Base-by-base conservation (phyloP, 345 rosid genomes). In the Bruguiera parviflora region DNA sequence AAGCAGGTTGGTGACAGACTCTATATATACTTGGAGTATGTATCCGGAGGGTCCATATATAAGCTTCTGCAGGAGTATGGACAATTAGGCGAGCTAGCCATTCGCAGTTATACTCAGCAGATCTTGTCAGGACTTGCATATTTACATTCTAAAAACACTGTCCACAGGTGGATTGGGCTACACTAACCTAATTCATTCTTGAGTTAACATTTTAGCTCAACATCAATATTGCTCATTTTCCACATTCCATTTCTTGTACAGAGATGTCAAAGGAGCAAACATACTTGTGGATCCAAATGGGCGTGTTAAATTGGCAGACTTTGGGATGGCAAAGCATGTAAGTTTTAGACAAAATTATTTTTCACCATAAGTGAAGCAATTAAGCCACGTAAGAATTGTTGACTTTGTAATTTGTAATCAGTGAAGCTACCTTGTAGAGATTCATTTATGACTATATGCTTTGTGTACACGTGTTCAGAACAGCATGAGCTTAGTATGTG, bases 241-340 rank as follows among this genome's bases (percentile, higher is more conserved):
- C 55, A 13, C 10, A 13, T 60, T 61, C 53, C 28, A 37, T 35
- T 21, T 61, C 39, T 8, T 67, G 24, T 46, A 9, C 67, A 89
- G 96, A 75, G 96, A 87, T 74, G 85, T 89, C 28, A 89, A 89
- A 82, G 96, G 96, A 80, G 96, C 96, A 73, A 89, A 87, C 78
- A 77, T 89, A 75, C 83, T 89, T 49, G 92, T 85, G 58, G 96
- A 89, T 69, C 96, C 96, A 19, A 83, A 68, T 73, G 92, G 96
- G 28, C 89, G 90, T 8, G 89, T 89, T 46, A 89, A 89, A 73
- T 78, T 89, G 80, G 96, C 92, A 19, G 96, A 89, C 74, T 89
- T 87, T 77, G 96, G 96, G 76, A 89, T 89, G 96, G 96, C 96
- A 71, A 89, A 89, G 84, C 92, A 89, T 68, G 96, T 89, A 81